These are phyloP conservation scores for Leccinum arenicola DNA, from an alignment of 768 basidiomycete genomes.

Conservation along the genomic window DNA sequence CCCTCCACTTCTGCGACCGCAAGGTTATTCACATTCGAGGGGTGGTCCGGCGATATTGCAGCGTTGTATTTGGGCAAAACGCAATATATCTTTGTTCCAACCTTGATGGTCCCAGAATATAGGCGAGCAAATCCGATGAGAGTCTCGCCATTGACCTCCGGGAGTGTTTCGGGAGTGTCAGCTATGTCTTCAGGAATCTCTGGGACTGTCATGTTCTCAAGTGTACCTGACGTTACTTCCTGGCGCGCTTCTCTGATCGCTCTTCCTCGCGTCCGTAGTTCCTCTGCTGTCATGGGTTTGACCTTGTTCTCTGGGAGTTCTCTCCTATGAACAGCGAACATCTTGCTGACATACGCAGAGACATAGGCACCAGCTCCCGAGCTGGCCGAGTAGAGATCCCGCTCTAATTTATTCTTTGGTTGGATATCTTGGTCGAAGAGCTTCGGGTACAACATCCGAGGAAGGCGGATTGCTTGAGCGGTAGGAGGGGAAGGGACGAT, in stretches of 20 bases:
- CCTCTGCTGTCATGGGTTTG: conserved; percentile 73
- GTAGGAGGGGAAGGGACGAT: conserved; percentile 84
- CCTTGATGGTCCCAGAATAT: conserved; percentile 81
- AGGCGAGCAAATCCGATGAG: conserved; percentile 92
- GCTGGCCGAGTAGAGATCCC: conserved; percentile 74
- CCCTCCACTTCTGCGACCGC: conserved; percentile 61
- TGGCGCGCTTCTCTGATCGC: conserved; percentile 46
- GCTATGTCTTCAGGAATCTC: conserved; percentile 2
- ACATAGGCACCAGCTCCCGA: conserved; percentile 55
- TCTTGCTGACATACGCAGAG: conserved; percentile 93
- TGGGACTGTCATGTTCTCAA: conserved; percentile 7
- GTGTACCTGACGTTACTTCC: conserved; percentile 31
- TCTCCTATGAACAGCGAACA: conserved; percentile 85
- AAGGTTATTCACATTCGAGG: conserved; percentile 65
- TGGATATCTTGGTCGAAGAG: conserved; percentile 53
- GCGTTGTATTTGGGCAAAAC: conserved; percentile 86
- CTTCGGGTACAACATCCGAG: conserved; percentile 89
- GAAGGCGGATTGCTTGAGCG: conserved; percentile 81
- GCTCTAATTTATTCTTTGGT: conserved; percentile 80
- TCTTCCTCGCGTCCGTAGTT: conserved; percentile 67
- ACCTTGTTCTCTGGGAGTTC: conserved; percentile 88
- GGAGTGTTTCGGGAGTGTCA: neutral
- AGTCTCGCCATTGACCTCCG: conserved; percentile 45
- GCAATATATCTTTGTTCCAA: conserved; percentile 62
- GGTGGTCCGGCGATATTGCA: conserved; percentile 58